phyloP scores from a whole-genome alignment of 768 basidiomycete species.

The Amanita polypyramis region DNA sequence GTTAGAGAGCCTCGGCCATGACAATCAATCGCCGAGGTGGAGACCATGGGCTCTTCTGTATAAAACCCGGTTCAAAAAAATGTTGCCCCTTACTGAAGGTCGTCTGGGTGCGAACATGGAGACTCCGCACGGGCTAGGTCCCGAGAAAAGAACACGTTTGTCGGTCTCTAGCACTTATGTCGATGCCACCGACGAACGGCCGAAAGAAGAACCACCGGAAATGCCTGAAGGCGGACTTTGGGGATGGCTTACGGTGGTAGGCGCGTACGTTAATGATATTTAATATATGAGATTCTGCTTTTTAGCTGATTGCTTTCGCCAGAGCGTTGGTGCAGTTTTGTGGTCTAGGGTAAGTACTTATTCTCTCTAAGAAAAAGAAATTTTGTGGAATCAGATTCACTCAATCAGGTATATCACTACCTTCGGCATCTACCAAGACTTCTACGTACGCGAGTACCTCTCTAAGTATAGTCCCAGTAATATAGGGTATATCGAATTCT shows the following conservation, averaged over 20 bases:
- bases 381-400: slow-evolving; percentile 1
- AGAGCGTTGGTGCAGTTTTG: slow-evolving; percentile 4
- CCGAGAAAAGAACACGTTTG: neutral
- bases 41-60: too few relatives aligned
- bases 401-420: neutral
- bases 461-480: neutral
- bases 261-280: neutral
- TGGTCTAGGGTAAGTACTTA: slow-evolving; percentile 1
- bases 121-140: neutral
- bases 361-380: too few relatives aligned
- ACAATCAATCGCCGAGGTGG: too few relatives aligned
- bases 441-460: neutral
- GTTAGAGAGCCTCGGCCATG: too few relatives aligned
- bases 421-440: neutral
- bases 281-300: neutral
- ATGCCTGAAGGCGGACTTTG: slow-evolving; percentile 3
- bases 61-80: too few relatives aligned
- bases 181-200: neutral
- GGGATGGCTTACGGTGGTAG: slow-evolving; percentile 5
- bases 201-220: neutral
- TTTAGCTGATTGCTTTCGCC: neutral
- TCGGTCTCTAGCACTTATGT: neutral
- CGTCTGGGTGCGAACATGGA: neutral
- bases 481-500: too few relatives aligned
- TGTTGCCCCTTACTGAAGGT: too few relatives aligned